Evolutionary conservation across 257 asterid species (phyloP).

Genomic region (Paraleonurus japonicus): DNA sequence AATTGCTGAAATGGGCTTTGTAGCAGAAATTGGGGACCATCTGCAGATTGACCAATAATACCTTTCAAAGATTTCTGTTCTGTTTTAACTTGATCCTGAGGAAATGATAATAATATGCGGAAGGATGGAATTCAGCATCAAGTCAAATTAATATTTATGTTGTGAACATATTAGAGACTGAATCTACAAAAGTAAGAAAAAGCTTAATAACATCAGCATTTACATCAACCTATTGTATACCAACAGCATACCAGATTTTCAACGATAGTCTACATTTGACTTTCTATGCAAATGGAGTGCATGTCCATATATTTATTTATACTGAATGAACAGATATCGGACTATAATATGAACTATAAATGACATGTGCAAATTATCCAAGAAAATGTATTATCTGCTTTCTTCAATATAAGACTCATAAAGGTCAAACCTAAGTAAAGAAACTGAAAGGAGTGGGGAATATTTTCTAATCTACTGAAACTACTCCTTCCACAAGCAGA

Average conservation of each 20-base stretch:
- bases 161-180: conserved; percentile 3
- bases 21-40: conserved; percentile 41
- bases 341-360: conserved; percentile 5
- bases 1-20: conserved; percentile 44
- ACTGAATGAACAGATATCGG: neutral
- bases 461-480: conserved; percentile 1
- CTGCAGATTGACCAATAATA: conserved; percentile 30
- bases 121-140: neutral
- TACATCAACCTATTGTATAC: conserved; percentile 10
- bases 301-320: conserved; percentile 2
- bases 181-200: conserved; percentile 6
- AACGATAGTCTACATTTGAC: neutral
- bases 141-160: neutral
- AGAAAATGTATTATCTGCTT: neutral
- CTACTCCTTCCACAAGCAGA: conserved; percentile 13
- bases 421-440: neutral
- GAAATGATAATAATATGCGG: neutral
- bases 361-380: conserved; percentile 13
- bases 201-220: neutral
- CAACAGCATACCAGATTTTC: neutral
- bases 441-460: neutral
- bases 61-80: conserved; percentile 27
- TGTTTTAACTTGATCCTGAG: conserved; percentile 47
- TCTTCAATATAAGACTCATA: conserved; percentile 8
- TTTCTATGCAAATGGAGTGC: neutral